Base-by-base conservation (phyloP, 768 basidiomycete genomes). In the Suillus ampliporus region DNA sequence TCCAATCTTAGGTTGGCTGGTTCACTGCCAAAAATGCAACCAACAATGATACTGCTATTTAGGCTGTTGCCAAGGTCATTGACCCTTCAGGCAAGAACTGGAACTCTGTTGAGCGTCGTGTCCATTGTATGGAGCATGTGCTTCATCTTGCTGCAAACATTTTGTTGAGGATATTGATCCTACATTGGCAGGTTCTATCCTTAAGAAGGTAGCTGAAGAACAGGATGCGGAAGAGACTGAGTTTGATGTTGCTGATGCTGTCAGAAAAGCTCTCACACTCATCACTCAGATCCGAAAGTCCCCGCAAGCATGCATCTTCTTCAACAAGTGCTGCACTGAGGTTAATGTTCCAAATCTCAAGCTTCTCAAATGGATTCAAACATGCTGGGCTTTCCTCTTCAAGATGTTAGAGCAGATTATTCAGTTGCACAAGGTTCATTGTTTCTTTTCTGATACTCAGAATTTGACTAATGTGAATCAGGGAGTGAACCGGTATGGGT, bases 1-100 rank as follows among this genome's bases (percentile, higher is more conserved):
- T n/a, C n/a, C n/a, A n/a, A n/a, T n/a, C n/a, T n/a, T n/a, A n/a
- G 75, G 48, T 72, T 61, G 73, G 76, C 15, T 75, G 75, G 76
- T 26, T 64, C 10, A 77, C 74, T 3, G 61, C 69, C 19, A 68
- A 77, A 52, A 75, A 76, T 60, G 72, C 71, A 5, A 58, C 64
- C 13, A 68, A 66, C 10, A 77, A 76, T 57, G 69, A 69, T 58
- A 71, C 59, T 3, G 69, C 70, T 7, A 58, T 74, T 38, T 41
- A 48, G 15, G 67, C 60, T 19, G 58, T 75, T 34, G 64, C 65
- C 13, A 31, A 61, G 7, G 43, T n/a, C n/a, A n/a, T 70, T n/a
- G 64, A 67, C 31, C 61, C 66, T 21, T 34, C 38, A 15, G 50
- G 58, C 38, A 37, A 57, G 28, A 35, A 62, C 2, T 77, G 72